phyloP scores from a whole-genome alignment of 495 filamentous ascomycete genomes.

The Hypoxylon crocopeplum region DNA sequence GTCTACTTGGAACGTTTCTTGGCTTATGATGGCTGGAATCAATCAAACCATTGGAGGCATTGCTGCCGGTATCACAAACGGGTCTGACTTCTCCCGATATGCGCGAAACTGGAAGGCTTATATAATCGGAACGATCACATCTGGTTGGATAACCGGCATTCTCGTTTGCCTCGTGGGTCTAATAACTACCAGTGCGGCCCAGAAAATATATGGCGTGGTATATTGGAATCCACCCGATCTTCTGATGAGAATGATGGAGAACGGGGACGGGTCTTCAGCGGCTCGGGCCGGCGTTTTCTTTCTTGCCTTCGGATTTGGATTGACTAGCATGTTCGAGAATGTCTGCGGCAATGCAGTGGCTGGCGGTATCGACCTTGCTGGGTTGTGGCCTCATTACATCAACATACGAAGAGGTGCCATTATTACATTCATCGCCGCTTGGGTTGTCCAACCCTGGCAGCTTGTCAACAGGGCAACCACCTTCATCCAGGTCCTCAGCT shows the following conservation, averaged over 20 bases:
- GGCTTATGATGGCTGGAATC: constrained; percentile 48
- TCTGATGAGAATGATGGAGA: constrained; percentile 36
- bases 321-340: constrained; percentile 40
- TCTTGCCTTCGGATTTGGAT: constrained; percentile 38
- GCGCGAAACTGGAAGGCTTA: constrained; percentile 37
- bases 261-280: constrained; percentile 37
- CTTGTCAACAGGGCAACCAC: constrained; percentile 55
- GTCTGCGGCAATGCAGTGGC: constrained; percentile 39
- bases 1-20: constrained; percentile 34
- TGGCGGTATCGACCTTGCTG: constrained; percentile 55
- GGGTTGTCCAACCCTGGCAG: constrained; percentile 57
- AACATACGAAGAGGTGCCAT: constrained; percentile 57
- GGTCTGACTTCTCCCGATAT: constrained; percentile 49
- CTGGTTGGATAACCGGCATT: constrained; percentile 39
- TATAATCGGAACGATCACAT: constrained; percentile 44
- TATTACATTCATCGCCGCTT: constrained; percentile 50
- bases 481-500: constrained; percentile 57
- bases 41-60: constrained; percentile 42
- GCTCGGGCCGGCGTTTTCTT: constrained; percentile 47
- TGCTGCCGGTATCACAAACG: constrained; percentile 51
- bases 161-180: constrained; percentile 42
- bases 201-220: constrained; percentile 49
- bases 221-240: constrained; percentile 50
- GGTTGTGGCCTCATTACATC: constrained; percentile 55
- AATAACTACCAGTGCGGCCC: constrained; percentile 46